Base-by-base conservation (phyloP, 192 early-diverging fungal species). In the Entomortierella beljakovae region DNA sequence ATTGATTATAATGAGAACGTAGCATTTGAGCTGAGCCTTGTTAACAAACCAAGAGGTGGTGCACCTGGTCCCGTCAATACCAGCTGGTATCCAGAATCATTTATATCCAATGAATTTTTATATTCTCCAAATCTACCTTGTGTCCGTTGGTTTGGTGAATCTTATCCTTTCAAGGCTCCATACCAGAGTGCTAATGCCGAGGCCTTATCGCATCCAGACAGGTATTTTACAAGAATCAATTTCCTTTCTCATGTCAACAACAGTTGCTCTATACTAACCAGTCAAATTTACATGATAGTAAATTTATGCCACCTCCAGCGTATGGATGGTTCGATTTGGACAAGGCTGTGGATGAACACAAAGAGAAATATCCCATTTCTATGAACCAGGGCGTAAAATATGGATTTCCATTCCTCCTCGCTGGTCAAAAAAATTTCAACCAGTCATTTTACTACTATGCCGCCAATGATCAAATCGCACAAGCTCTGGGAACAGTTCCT, bases 91-190 rank as follows among this genome's bases (percentile, higher is more conserved):
- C 72, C 64, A 18, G 3, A 2, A 20, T 33, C 11, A 32, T 58
- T 63, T 26, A 3, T 2, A 13, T 34, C 22, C 1, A n/a, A 57
- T 31, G 34, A 2, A n/a, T 3, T 26, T 32, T 20, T 26, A n/a
- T 0, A 6, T 51, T 15, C 1, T 9, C 0, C 29, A 9, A 0
- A 3, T 1, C 26, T 33, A 9, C 61, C 66, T 23, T 77, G 74
- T 35, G 74, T 69, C 23, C 74, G 74, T 22, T 77, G 74, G 74
- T 77, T 77, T 33, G 66, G 74, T 26, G 54, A 69, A 8, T 52
- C 74, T 2, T 69, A 64, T 32, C 74, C 74, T 22, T 48, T 15
- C 13, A 77, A 77, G 35, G 55, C 56, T 10, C 74, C 66, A 3
- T 69, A 69, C n/a, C 60, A 77, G 61, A 69, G 64, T 22, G 43